These are phyloP conservation scores for Cenchrus americanus DNA, from an alignment of 176 grass and related monocot species.

Conservation along the genomic window DNA sequence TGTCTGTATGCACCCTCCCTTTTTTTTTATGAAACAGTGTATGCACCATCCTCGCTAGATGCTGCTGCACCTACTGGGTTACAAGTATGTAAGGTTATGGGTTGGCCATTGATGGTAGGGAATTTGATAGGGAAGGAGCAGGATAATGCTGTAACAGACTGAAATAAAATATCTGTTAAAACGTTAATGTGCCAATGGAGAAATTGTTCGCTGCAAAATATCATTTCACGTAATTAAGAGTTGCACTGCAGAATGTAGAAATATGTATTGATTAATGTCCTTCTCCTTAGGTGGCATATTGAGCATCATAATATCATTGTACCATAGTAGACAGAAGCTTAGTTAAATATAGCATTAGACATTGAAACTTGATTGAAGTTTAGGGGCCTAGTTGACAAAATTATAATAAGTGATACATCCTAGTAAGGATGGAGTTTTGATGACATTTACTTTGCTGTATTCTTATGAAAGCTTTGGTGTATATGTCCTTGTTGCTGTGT, in stretches of 20 bases:
- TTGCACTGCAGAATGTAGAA: neutral
- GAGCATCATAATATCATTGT: neutral
- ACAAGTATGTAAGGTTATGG: neutral
- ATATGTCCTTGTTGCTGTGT: neutral
- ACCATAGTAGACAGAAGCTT: neutral
- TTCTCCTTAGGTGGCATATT: neutral
- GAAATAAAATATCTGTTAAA: neutral
- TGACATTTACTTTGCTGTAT: constrained; percentile 30
- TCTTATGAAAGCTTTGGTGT: constrained; percentile 24
- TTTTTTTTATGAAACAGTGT: too few relatives aligned
- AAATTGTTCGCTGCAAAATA: neutral
- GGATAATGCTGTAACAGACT: neutral
- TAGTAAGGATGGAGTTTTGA: constrained; percentile 22
- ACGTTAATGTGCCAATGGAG: neutral
- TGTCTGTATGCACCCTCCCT: neutral
- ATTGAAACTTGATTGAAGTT: constrained; percentile 8
- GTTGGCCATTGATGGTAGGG: neutral
- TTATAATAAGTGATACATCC: constrained; percentile 21
- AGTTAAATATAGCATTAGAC: neutral
- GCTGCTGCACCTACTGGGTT: neutral
- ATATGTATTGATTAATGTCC: neutral
- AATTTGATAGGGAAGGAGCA: neutral
- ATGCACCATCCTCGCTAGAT: too few relatives aligned
- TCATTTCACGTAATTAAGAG: neutral
- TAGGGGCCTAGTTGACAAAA: constrained; percentile 17